Base-by-base conservation (phyloP, 441 rosid genomes). In the Pelargonium myrrhifolium region DNA sequence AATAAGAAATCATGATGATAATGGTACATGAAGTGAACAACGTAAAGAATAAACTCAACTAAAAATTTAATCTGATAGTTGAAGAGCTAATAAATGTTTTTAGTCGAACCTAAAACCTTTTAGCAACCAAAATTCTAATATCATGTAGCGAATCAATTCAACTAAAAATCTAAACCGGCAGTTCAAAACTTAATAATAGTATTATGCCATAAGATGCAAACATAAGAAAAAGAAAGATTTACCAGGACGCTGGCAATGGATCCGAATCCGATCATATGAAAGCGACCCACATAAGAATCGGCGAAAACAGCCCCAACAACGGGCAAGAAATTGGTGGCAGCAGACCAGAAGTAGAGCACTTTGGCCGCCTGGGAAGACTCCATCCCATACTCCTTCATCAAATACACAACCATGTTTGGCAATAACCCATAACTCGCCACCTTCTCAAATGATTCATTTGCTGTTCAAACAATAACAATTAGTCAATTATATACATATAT, bases 261-360 rank as follows among this genome's bases (percentile, higher is more conserved):
- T 10, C 93, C 97, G 22, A 77, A 62, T 1, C 80, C 87, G 66
- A 89, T 81, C 60, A 82, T 83, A 8, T 59, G 72, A 72, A 68
- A 86, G 4, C 88, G 85, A 62, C 95, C 95, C 11, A 83, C 56
- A 65, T 67, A 86, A 65, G 91, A 87, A 77, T 91, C 93, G 3
- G 93, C 89, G 5, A 85, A 35, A 49, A 89, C 81, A 9, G 96
- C 93, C 40, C 89, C 89, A n/a, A 84, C 1, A 35, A 83, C 61
- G 11, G 97, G 93, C 39, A 72, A 65, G 77, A 86, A 84, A 72
- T 78, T 80, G 58, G 77, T 68, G 59, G 79, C 87, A 10, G 93
- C 90, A 2, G 83, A 77, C 87, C 95, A 87, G 49, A 85, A 12
- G 75, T 80, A 80, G 35, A 86, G 62, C 1, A 84, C 35, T 37